Evolutionary conservation across 1,284 basidiomycete species (phyloP), one percentile per base, ranked within the genome.

Genomic region (Coriolopsis trogii): DNA sequence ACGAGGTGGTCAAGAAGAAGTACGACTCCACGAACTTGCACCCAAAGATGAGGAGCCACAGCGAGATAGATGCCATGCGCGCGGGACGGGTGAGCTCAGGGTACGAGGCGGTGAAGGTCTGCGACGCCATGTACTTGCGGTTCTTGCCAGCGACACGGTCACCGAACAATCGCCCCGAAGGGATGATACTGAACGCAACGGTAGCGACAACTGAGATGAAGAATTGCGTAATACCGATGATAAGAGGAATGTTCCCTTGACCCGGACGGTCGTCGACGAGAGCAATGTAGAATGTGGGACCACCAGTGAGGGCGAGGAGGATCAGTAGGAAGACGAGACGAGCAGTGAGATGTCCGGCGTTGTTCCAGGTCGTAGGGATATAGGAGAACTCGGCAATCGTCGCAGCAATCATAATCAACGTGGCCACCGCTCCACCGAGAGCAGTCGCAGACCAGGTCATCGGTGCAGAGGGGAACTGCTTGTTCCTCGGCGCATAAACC

Each of bases 281-380:
- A 44, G 90, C 89, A 58, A 97, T 89, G 72, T 96, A 97, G 63
- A 97, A 80, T 0, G 94, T 95, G 2, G 95, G 95, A 25, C 90
- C 95, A 50, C 80, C 87, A 1, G 94, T 96, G 58, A 93, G 78
- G 40, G 84, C 93, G 40, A 97, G 84, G 58, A 93, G 87, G 69
- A 95, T 77, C 41, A 94, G 71, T 41, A 98, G 80, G 79, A 96
- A 95, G 46, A 93, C 70, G 49, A 96, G 79, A 33, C 95, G 88
- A 29, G 92, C 91, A 6, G 91, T 91, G 34, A 98, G 81, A 71
- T 98, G 95, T 3, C 92, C 93, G 16, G 94, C 93, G 68, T 97
- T 97, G 73, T 96, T 93, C 95, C 95, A 97, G 15, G 91, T 95
- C 2, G 94, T 95, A n/a, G 95, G 95, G 59, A 96, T 95, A 75